A percentile compares a stretch with the other conserved stretches of the same genome.
Evolutionary conservation across 768 basidiomycete genomes (phyloP).

Genomic region (Tephrocybe sp.): DNA sequence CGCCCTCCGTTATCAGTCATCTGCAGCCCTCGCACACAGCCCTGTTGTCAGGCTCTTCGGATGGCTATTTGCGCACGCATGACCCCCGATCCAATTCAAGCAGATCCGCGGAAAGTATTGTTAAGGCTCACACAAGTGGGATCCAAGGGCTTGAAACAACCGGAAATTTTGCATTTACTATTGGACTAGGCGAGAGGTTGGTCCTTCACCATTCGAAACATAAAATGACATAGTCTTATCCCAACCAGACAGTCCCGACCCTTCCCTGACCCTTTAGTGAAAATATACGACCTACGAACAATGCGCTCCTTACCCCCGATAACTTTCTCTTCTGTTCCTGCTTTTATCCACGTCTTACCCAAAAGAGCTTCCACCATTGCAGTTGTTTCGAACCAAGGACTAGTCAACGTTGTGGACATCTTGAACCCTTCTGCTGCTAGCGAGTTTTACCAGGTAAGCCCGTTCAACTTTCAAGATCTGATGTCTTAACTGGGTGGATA

Average conservation of each 20-base stretch:
- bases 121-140: constrained; percentile 81
- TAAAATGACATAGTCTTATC: neutral
- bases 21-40: constrained; percentile 65
- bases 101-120: constrained; percentile 50
- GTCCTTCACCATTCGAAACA: neutral
- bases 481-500: constrained; percentile 7
- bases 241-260: constrained; percentile 77
- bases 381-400: constrained; percentile 77
- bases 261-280: constrained; percentile 88
- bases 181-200: constrained; percentile 86
- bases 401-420: constrained; percentile 84
- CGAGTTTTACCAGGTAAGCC: constrained; percentile 78
- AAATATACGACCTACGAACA: constrained; percentile 86
- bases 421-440: constrained; percentile 63
- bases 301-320: constrained; percentile 83
- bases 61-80: constrained; percentile 74
- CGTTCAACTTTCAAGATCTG: neutral
- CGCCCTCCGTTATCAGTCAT: constrained; percentile 61
- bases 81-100: constrained; percentile 63
- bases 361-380: constrained; percentile 72
- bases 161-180: constrained; percentile 82
- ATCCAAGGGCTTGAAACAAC: constrained; percentile 79
- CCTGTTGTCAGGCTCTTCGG: constrained; percentile 67
- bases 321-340: constrained; percentile 83
- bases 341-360: constrained; percentile 82